Evolutionary conservation across 2,329 filamentous ascomycete species (phyloP), one percentile per base, ranked within the genome.

Genomic region (Stagonosporopsis rhizophila): DNA sequence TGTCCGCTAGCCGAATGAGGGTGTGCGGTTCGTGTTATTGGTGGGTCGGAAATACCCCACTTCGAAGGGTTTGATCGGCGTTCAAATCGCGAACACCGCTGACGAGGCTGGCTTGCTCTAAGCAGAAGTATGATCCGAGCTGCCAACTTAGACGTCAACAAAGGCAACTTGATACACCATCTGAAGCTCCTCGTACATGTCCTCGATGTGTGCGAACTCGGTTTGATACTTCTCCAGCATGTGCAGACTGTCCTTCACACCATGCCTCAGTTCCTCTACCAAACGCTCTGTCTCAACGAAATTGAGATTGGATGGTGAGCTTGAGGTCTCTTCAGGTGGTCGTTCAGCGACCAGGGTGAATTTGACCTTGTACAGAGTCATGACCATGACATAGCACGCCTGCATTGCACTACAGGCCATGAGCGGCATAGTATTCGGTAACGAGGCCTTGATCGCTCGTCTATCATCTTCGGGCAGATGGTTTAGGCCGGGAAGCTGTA

Each of bases 381-480:
- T 53, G 19, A 58, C 22, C 44, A 58, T 49, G 28, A 58, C 54
- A 14, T 53, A 53, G 40, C 54, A 58, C 19, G 44, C 49, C 30
- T 49, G 42, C 54, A 58, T 58, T 4, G 39, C 44, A n/a, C 53
- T 56, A 15, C 39, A 53, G 3, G 54, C 48, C 44, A 58, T 50
- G 3, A 53, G 23, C 8, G 49, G 48, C 48, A 53, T 53, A 7
- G 17, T 58, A n/a, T 34, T 39, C 6, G 54, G 54, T 14, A 48
- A 1, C 3, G 54, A 32, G 2, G 44, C 12, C 32, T 8, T 23
- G 14, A 52, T 44, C 6, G 23, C 40, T 28, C 15, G 19, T 19
- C 17, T 30, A 11, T 34, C 39, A 3, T 35, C 23, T 11, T 53
- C 22, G 19, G 42, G 20, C 19, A 20, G 15, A n/a, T 19, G 12